Evolutionary conservation across 1,284 basidiomycete genomes (phyloP), one percentile per base, ranked within the genome.

Genomic region (Sporisorium scitamineum): DNA sequence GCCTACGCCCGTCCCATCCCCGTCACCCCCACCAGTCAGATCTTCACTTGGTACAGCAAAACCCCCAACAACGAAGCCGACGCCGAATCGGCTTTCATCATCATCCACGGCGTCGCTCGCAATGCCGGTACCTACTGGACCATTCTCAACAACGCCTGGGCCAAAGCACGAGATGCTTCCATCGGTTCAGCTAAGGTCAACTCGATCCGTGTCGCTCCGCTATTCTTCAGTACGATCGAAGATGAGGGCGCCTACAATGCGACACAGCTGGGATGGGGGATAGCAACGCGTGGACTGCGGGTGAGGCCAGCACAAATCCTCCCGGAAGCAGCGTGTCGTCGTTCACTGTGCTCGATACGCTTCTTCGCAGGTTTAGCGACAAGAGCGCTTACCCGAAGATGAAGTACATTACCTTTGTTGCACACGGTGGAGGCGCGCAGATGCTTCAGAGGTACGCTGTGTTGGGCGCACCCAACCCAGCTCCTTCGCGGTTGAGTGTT

Each of bases 371-470:
- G 20, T 81, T 77, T 24, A 41, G 39, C 24, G 41, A 82, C 45
- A 34, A 20, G 2, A 26, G 8, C 1, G 57, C 32, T 8, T 83
- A 75, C 53, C 81, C 81, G 2, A 65, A 72, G 16, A 71, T 83
- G 70, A 76, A 79, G 37, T 57, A 48, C n/a, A 70, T 83, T 52
- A 80, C 78, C 10, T 66, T 83, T n/a, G 65, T 78, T 9, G 81
- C 72, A 6, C 81, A 83, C 56, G 81, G 81, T 13, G 81, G 79
- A 3, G 81, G 81, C 2, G 79, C 61, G 5, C 79, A 82, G 67
- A 61, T 81, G 51, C 42, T 81, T 27, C 73, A 73, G 45, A 55
- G 81, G 13, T 79, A 81, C 20, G 81, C 78, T 0, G 75, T 78
- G n/a, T 10, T 80, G 22, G 71, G 77, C 14, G 51, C 31, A 14